Percentiles rank a stretch among this genome's conserved stretches.
Evolutionary conservation across 2,329 filamentous ascomycete genomes (phyloP).

Genomic region (Beauveria sp.): DNA sequence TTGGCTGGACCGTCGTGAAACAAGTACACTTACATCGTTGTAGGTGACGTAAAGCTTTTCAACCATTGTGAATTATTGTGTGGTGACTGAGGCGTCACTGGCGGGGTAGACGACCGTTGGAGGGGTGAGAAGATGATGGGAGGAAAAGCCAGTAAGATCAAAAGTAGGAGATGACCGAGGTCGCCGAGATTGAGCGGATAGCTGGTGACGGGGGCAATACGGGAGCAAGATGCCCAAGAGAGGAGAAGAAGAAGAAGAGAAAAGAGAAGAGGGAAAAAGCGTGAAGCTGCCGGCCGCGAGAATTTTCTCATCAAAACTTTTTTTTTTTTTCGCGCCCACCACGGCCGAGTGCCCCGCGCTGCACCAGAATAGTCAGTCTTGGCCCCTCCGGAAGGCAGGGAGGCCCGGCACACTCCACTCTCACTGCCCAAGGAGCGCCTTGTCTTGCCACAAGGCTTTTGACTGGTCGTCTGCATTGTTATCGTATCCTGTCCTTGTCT

Average conservation of each 20-base stretch:
- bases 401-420: not conserved
- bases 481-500: too few species aligned
- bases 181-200: not conserved
- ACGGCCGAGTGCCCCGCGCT: slow-evolving; percentile 3
- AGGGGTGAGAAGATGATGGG: not conserved
- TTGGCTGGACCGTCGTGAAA: not conserved
- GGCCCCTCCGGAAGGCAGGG: not conserved
- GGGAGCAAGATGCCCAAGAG: slow-evolving; percentile 17
- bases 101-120: slow-evolving; percentile 10
- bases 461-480: too few species aligned
- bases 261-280: not conserved
- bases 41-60: slow-evolving; percentile 87
- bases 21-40: slow-evolving; percentile 62
- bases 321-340: slow-evolving; percentile 10
- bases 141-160: not conserved
- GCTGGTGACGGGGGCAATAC: not conserved
- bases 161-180: not conserved
- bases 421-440: not conserved
- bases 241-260: slow-evolving; percentile 11
- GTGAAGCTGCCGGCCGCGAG: slow-evolving; percentile 1
- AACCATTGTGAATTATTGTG: slow-evolving; percentile 51
- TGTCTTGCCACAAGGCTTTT: not conserved
- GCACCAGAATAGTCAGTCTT: slow-evolving; percentile 5
- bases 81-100: slow-evolving; percentile 10
- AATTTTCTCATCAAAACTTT: slow-evolving; percentile 8